Evolutionary conservation across 73 alveolate species (phyloP).

Genomic region (Halteria grandinella): DNA sequence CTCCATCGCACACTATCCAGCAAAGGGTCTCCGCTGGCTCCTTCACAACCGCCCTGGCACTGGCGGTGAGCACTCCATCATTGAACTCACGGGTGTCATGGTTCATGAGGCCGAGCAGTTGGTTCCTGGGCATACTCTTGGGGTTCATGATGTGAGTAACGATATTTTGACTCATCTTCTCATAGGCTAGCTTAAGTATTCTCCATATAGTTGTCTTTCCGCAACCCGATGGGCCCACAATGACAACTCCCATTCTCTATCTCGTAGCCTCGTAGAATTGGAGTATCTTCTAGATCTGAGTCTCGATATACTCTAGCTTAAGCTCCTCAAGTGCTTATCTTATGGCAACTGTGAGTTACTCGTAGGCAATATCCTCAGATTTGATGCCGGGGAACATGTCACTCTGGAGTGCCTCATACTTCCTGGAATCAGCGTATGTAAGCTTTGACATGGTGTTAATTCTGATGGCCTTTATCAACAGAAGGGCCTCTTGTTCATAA

Average conservation of each 20-base stretch:
- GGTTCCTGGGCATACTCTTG: conserved; percentile 98
- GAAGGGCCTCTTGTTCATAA: conserved; percentile 87
- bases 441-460: conserved; percentile 99
- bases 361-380: conserved; percentile 97
- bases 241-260: conserved; percentile 99
- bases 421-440: conserved; percentile 97
- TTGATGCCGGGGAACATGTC: conserved; percentile 97
- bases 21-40: conserved; percentile 96
- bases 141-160: conserved; percentile 98
- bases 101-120: conserved; percentile 99
- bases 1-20: conserved; percentile 99
- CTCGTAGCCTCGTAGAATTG: conserved; percentile 99
- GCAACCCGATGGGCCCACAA: conserved; percentile 99
- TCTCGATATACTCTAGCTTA: conserved; percentile 92
- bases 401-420: conserved; percentile 85
- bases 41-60: conserved; percentile 99
- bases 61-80: conserved; percentile 99
- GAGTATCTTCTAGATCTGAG: conserved; percentile 96
- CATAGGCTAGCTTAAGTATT: conserved; percentile 95
- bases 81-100: conserved; percentile 99
- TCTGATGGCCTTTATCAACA: conserved; percentile 94
- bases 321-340: conserved; percentile 88
- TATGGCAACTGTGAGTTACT: conserved; percentile 95
- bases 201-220: conserved; percentile 99
- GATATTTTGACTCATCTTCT: conserved; percentile 90